phyloP scores from a whole-genome alignment of 2,329 filamentous ascomycete species.

The Cryphonectria parasitica region DNA sequence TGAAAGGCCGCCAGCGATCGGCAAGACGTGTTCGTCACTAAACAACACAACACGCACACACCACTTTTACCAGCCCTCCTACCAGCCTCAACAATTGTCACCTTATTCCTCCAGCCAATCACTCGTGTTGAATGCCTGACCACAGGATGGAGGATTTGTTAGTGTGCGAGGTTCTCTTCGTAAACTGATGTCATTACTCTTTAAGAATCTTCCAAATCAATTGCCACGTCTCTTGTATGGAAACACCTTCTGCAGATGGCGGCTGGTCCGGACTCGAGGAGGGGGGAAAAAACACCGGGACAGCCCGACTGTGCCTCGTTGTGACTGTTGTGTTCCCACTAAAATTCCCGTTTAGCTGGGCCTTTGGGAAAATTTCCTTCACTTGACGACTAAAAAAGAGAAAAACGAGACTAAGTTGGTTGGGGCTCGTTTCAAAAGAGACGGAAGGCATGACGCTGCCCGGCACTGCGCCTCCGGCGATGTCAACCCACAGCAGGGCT shows the following conservation, averaged over 20 bases:
- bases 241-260: neutral
- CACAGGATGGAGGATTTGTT: neutral
- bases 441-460: slow-evolving; percentile 20
- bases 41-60: slow-evolving; percentile 5
- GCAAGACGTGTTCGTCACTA: slow-evolving; percentile 15
- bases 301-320: neutral
- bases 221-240: neutral
- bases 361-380: neutral
- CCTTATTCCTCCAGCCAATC: neutral
- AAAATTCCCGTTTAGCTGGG: neutral
- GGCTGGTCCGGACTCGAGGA: neutral
- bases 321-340: neutral
- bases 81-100: slow-evolving; percentile 20
- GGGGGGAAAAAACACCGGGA: too few relatives aligned
- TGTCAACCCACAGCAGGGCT: slow-evolving; percentile 11
- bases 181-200: slow-evolving; percentile 9
- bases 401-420: slow-evolving; percentile 14
- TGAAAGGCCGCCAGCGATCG: slow-evolving; percentile 19
- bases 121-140: neutral
- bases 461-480: slow-evolving; percentile 22
- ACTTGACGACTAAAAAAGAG: neutral
- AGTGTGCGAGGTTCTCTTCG: neutral
- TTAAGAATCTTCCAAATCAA: neutral
- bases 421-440: slow-evolving; percentile 21
- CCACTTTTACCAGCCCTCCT: neutral